Evolutionary conservation across 495 filamentous ascomycete species (phyloP).

Genomic region (Oleoguttula mirabilis): DNA sequence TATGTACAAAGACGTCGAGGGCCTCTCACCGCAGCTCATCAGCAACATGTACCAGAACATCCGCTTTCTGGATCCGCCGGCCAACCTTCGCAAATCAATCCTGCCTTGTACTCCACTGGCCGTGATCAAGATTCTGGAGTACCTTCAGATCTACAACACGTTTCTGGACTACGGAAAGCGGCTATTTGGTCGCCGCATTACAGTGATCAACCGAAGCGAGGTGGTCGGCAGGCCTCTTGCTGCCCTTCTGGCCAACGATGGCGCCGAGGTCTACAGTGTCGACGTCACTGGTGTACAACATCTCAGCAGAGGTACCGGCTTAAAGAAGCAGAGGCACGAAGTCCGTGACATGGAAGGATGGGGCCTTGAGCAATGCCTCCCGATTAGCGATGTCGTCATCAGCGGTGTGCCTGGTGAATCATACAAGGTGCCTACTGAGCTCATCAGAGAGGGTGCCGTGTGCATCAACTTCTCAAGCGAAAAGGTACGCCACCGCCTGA

Average conservation of each 20-base stretch:
- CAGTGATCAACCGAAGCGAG: slow-evolving; percentile 88
- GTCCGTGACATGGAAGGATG: slow-evolving; percentile 66
- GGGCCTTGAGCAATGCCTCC: slow-evolving; percentile 65
- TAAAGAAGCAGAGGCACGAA: slow-evolving; percentile 70
- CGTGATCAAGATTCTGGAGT: slow-evolving; percentile 89
- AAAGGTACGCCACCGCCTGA: slow-evolving; percentile 47
- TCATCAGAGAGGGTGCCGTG: slow-evolving; percentile 77
- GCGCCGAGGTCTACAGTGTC: slow-evolving; percentile 86
- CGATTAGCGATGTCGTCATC: slow-evolving; percentile 85
- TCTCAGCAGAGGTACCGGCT: slow-evolving; percentile 76
- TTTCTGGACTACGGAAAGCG: slow-evolving; percentile 88
- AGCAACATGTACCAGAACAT: slow-evolving; percentile 99
- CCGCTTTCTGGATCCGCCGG: slow-evolving; percentile 68
- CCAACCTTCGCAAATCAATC: slow-evolving; percentile 72
- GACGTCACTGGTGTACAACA: slow-evolving; percentile 86
- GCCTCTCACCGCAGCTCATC: slow-evolving; percentile 82
- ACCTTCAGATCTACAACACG: slow-evolving; percentile 92
- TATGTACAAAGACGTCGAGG: slow-evolving; percentile 86
- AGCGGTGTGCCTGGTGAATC: slow-evolving; percentile 75
- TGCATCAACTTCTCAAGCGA: slow-evolving; percentile 97
- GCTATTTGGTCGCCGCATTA: slow-evolving; percentile 80
- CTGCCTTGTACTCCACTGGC: slow-evolving; percentile 92
- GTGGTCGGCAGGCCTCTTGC: slow-evolving; percentile 89
- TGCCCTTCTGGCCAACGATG: slow-evolving; percentile 92
- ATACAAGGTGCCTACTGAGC: slow-evolving; percentile 75